phyloP scores from a whole-genome alignment of 768 basidiomycete genomes.

The Termitomyces sp. region DNA sequence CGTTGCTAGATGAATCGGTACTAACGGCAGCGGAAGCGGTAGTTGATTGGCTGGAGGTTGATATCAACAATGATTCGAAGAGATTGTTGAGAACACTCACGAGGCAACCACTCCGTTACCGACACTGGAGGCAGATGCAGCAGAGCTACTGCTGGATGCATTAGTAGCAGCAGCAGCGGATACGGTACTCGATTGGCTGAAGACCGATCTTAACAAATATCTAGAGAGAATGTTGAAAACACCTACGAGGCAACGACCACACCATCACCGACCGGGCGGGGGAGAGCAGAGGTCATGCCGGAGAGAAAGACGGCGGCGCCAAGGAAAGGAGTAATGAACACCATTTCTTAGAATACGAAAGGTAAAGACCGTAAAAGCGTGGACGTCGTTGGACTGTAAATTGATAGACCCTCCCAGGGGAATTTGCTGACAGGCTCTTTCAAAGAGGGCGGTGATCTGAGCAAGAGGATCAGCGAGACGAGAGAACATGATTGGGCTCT shows the following conservation, averaged over 20 bases:
- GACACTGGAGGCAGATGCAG: slow-evolving; percentile 18
- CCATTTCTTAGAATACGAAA: slow-evolving; percentile 49
- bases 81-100: slow-evolving; percentile 23
- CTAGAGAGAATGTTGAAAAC: background rate
- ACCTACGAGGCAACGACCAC: slow-evolving; percentile 34
- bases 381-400: slow-evolving; percentile 37
- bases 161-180: background rate
- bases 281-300: slow-evolving; percentile 46
- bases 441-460: slow-evolving; percentile 65
- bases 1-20: slow-evolving; percentile 1
- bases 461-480: background rate
- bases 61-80: background rate
- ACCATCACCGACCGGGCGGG: slow-evolving; percentile 32
- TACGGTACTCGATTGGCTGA: slow-evolving; percentile 3
- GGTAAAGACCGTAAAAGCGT: slow-evolving; percentile 42
- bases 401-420: slow-evolving; percentile 60
- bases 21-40: background rate
- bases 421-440: slow-evolving; percentile 56
- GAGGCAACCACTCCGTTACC: slow-evolving; percentile 29
- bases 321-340: slow-evolving; percentile 51
- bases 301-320: slow-evolving; percentile 52
- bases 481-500: background rate
- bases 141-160: slow-evolving; percentile 1
- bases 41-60: background rate
- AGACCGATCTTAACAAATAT: background rate